Evolutionary conservation across 192 early-diverging fungal species (phyloP).

Genomic region (Phlyctochytrium arcticum): DNA sequence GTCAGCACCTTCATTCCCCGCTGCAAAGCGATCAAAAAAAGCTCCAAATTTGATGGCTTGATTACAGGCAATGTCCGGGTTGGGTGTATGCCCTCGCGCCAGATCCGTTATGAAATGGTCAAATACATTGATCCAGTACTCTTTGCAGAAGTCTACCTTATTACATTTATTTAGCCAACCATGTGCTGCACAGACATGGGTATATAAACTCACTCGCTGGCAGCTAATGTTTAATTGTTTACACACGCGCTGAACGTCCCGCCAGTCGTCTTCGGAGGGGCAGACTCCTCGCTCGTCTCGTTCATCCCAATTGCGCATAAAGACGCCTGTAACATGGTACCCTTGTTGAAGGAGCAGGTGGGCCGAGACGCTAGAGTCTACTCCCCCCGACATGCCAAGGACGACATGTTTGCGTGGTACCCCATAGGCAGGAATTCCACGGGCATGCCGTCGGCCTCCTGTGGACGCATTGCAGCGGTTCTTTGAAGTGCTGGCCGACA

Average conservation of each 20-base stretch:
- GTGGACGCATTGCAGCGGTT: too few relatives aligned
- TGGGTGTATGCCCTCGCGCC: slow-evolving; percentile 71
- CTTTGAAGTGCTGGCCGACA: too few relatives aligned
- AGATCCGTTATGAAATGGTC: slow-evolving; percentile 72
- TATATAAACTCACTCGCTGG: slow-evolving; percentile 6
- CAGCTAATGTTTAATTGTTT: slow-evolving; percentile 62
- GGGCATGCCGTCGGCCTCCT: neutral
- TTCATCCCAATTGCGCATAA: slow-evolving; percentile 96
- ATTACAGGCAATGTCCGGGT: slow-evolving; percentile 92
- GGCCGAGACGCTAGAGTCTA: slow-evolving; percentile 87
- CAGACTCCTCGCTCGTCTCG: slow-evolving; percentile 74
- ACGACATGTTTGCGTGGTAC: slow-evolving; percentile 44
- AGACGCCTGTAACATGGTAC: slow-evolving; percentile 70
- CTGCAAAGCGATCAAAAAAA: slow-evolving; percentile 54
- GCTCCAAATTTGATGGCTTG: slow-evolving; percentile 91
- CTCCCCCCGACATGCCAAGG: slow-evolving; percentile 90
- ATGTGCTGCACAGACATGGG: too few relatives aligned
- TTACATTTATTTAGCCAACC: too few relatives aligned
- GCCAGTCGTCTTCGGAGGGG: slow-evolving; percentile 71
- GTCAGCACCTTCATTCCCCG: slow-evolving; percentile 28
- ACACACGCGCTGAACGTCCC: slow-evolving; percentile 72
- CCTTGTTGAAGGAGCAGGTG: slow-evolving; percentile 62
- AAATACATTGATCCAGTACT: slow-evolving; percentile 93
- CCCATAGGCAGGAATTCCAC: neutral
- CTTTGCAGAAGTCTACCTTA: slow-evolving; percentile 75